Base-by-base conservation (phyloP, 805 yeast genomes). In the Candida hungchunana region DNA sequence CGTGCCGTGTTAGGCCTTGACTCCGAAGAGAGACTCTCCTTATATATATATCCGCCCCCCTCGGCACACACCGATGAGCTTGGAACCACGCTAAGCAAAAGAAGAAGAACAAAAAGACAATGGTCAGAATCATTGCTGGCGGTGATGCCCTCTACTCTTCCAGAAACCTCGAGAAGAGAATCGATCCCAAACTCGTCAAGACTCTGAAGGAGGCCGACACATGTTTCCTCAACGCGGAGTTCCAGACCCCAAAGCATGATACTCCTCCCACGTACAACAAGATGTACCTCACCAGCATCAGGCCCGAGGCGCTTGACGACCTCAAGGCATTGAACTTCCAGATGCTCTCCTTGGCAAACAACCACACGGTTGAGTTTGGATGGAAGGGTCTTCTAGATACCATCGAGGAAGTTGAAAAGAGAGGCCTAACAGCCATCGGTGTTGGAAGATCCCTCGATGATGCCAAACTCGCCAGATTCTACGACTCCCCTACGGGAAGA, bases 81-180 rank as follows among this genome's bases (percentile, higher is more conserved):
- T n/a, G n/a, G n/a, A n/a, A n/a, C n/a, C n/a, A n/a, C n/a, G n/a
- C n/a, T n/a, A n/a, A n/a, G n/a, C n/a, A n/a, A n/a, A n/a, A n/a
- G n/a, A n/a, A n/a, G n/a, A n/a, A n/a, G n/a, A n/a, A n/a, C n/a
- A n/a, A n/a, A 20, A 20, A 20, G 23, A 20, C 8, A 4, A 39
- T 39, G 43, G 43, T 41, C 26, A 41, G 28, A 23, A 21, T 54
- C 21, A 41, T 54, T 37, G 57, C 56, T 8, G 59, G 50, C 29
- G 59, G 59, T 36, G 59, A 54, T 40, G 51, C 51, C 25, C 41
- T 54, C 19, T 51, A 52, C 38, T 52, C 57, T 6, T 48, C 55
- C 24, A 48, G 47, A 32, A 54, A 54, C 30, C 44, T 54, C 22
- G 42, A 37, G 14, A 42, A 44, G 14, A 47, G 57, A 42, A 34